phyloP scores from a whole-genome alignment of 169 alveolate species.

The Eimeria necatrix region DNA sequence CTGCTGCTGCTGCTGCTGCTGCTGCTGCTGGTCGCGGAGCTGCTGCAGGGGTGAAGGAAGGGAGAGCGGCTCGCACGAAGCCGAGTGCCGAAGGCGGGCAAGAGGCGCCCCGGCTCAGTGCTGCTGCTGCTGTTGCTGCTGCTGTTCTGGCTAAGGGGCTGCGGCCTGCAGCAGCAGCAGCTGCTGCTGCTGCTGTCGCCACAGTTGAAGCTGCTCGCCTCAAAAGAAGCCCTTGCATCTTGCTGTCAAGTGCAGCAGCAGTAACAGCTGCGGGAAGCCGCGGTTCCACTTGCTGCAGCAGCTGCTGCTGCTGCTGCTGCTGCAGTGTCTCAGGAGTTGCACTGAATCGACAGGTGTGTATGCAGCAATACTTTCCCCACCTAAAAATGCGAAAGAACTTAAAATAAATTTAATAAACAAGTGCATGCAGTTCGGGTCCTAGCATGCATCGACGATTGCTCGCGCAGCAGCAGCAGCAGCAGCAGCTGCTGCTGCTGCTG shows the following conservation, averaged over 20 bases:
- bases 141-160: background rate
- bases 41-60: no score
- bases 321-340: background rate
- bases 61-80: no score
- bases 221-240: background rate
- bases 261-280: background rate
- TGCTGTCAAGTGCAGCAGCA: background rate
- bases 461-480: no score
- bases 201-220: background rate
- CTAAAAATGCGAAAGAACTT: background rate
- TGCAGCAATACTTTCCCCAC: no score
- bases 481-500: no score
- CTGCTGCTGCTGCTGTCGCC: background rate
- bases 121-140: no score
- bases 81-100: no score
- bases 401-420: no score
- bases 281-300: background rate
- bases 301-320: conserved; percentile 30
- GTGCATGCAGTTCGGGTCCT: no score
- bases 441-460: no score
- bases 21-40: background rate
- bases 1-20: background rate
- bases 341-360: no score
- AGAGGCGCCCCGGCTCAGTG: no score
- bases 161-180: background rate